These are phyloP conservation scores for Xylariaceae sp. DNA, from an alignment of 2,329 filamentous ascomycete genomes.

Conservation along the genomic window DNA sequence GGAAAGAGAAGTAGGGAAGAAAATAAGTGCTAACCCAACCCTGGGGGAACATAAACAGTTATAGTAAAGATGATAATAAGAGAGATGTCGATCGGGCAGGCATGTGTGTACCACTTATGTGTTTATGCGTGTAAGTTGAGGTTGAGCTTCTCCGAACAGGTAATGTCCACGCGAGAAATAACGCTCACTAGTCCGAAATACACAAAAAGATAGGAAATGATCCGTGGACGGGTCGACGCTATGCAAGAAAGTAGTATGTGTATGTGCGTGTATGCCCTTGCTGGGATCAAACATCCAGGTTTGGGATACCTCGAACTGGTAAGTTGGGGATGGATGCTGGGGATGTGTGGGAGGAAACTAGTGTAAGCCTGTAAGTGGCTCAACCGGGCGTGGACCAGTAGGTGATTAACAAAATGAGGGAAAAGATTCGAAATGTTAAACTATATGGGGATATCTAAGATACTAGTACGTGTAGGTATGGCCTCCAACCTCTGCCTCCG, in stretches of 20 bases:
- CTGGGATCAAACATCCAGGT: conserved; percentile 24
- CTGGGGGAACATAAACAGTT: conserved; percentile 16
- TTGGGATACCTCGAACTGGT: conserved; percentile 10
- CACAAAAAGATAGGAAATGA: conserved; percentile 8
- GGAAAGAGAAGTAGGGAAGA: conserved; percentile 17
- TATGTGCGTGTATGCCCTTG: conserved; percentile 10
- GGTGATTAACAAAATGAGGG: background rate
- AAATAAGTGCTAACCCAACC: conserved; percentile 6
- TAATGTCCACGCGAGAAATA: background rate
- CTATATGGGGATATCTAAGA: background rate
- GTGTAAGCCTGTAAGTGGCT: conserved; percentile 1
- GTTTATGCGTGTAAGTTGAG: conserved; percentile 5
- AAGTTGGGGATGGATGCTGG: conserved; percentile 17
- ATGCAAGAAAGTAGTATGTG: conserved; percentile 25
- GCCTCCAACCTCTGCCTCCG: no score
- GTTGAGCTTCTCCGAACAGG: background rate
- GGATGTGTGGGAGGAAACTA: background rate
- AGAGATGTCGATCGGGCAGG: conserved; percentile 7
- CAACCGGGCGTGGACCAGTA: background rate
- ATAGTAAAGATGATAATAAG: conserved; percentile 21
- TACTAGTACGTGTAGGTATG: no score
- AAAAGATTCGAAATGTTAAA: background rate
- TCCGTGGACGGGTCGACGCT: conserved; percentile 15
- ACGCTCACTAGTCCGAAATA: conserved; percentile 4
- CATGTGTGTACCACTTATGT: conserved; percentile 18